Evolutionary conservation across 2,329 filamentous ascomycete genomes (phyloP), one percentile per base, ranked within the genome.

Genomic region (Blumeriella jaapii): DNA sequence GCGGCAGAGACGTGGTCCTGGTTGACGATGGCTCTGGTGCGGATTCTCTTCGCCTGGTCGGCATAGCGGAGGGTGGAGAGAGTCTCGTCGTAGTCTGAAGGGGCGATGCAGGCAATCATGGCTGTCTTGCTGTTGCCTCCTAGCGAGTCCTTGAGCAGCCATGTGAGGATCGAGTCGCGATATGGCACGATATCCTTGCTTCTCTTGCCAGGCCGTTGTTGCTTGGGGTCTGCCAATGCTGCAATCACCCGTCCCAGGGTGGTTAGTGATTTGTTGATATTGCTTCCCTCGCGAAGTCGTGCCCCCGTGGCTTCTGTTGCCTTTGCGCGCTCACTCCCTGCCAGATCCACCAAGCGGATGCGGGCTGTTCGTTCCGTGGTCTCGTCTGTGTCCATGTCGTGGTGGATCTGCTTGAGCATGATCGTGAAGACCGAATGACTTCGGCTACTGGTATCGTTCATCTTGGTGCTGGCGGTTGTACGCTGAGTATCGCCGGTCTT

Each of bases 251-350:
- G 80, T 3, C 91, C 91, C 7, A 98, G 73, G 0, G 91, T 96
- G 1, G 89, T 95, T 23, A 98, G 73, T 7, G 89, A 96, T 62
- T 96, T 95, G 69, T 98, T 98, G 72, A 98, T 98, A 59, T 96
- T 95, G 52, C 84, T 89, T 32, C 91, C 91, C 61, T 98, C 91
- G 38, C 89, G 79, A 14, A 98, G 71, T 19, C 91, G 78, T 50
- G 81, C 78, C 9, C 91, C 91, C 0, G 87, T 96, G 1, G 91
- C 91, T 61, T 96, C 89, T 23, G 91, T 98, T 1, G 86, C 78
- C 58, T 94, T 95, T 42, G 91, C 91, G 36, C 91, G 76, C 62
- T 98, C 91, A 30, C 85, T 94, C 27, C 91, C 91, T 10, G 91
- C 91, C 32, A 98, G 68, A 61, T 98, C 91, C 20, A 98, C 91